phyloP scores from a whole-genome alignment of 345 rosid species.

The Populus simonii region DNA sequence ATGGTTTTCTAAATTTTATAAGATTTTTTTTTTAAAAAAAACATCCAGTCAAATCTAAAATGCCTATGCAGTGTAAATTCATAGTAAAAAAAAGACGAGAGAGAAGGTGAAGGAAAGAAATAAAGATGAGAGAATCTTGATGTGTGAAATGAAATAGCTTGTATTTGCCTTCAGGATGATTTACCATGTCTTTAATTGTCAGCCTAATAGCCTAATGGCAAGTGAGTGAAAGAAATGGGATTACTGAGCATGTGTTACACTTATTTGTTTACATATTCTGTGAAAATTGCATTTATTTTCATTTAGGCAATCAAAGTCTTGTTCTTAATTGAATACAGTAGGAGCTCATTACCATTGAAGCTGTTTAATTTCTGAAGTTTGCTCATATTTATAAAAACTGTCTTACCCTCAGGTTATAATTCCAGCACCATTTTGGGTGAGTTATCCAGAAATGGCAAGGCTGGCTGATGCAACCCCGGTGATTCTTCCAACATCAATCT shows the following conservation, averaged over 20 bases:
- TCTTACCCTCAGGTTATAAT: slow-evolving; percentile 63
- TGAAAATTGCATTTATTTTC: neutral
- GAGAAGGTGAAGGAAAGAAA: neutral
- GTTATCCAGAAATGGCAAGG: slow-evolving; percentile 97
- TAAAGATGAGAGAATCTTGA: neutral
- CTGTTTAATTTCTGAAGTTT: slow-evolving; percentile 1
- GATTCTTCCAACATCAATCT: slow-evolving; percentile 74
- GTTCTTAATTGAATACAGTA: neutral
- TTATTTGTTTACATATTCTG: neutral
- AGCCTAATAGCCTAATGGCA: neutral
- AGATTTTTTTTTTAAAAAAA: too few relatives aligned
- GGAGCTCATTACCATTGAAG: neutral
- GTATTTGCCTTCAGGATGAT: neutral
- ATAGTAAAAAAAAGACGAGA: neutral
- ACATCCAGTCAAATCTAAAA: neutral
- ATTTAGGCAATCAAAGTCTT: neutral
- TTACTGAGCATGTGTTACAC: too few relatives aligned
- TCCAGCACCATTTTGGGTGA: slow-evolving; percentile 96
- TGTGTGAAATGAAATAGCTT: neutral
- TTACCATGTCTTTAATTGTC: neutral
- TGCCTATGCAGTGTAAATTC: neutral
- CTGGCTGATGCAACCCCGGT: slow-evolving; percentile 94
- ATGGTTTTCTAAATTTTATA: neutral
- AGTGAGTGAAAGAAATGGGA: neutral
- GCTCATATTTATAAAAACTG: neutral